phyloP scores from a whole-genome alignment of 257 asterid genomes.

The Asclepias syriaca region DNA sequence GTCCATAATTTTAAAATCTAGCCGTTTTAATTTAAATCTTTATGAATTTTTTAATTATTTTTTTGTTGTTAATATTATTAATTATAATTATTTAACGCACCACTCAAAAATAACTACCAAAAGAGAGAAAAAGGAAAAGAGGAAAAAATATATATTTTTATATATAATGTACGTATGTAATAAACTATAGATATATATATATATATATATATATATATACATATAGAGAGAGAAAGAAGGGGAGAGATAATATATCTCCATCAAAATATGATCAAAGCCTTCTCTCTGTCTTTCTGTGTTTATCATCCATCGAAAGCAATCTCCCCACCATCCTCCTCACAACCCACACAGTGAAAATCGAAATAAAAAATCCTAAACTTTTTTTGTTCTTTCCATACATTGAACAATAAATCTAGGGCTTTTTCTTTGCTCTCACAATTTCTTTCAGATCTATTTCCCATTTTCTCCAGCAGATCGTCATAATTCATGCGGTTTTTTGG shows the following conservation, averaged over 20 bases:
- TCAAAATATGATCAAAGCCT: neutral
- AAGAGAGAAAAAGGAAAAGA: neutral
- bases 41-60: neutral
- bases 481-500: constrained; percentile 1
- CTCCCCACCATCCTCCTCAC: constrained; percentile 11
- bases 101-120: neutral
- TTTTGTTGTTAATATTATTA: too few species aligned
- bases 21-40: neutral
- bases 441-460: constrained; percentile 21
- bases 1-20: neutral
- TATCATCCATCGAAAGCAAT: constrained; percentile 22
- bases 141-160: neutral
- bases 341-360: constrained; percentile 4
- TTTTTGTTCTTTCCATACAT: neutral
- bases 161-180: neutral
- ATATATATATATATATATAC: neutral
- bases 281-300: constrained; percentile 5
- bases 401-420: constrained; percentile 14
- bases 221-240: neutral
- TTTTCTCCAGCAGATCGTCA: constrained; percentile 4
- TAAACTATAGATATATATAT: neutral
- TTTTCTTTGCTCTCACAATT: constrained; percentile 1
- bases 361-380: neutral
- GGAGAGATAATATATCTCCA: neutral
- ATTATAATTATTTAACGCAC: neutral